These are phyloP conservation scores for Taphrina confusa DNA, from an alignment of 1,139 yeast genomes.

Conservation along the genomic window DNA sequence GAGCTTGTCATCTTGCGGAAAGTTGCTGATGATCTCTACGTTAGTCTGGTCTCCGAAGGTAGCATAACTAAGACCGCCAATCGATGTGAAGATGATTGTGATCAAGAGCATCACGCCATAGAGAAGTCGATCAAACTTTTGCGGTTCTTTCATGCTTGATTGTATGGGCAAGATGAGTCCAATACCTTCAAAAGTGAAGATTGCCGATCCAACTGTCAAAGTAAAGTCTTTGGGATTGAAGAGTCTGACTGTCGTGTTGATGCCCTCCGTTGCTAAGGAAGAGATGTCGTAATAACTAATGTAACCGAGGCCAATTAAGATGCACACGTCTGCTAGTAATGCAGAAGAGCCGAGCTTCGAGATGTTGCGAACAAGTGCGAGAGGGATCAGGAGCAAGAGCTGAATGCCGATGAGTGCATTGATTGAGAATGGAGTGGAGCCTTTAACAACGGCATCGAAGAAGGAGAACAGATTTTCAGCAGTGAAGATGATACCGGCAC, in stretches of 20 bases:
- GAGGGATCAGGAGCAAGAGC: conserved; percentile 69
- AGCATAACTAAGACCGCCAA: conserved; percentile 78
- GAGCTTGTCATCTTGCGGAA: conserved; percentile 68
- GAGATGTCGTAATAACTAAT: conserved; percentile 69
- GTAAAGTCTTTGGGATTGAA: conserved; percentile 61
- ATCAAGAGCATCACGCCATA: conserved; percentile 74
- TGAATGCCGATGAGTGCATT: conserved; percentile 52
- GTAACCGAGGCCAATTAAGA: conserved; percentile 77
- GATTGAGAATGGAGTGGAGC: conserved; percentile 16
- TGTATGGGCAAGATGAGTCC: conserved; percentile 92
- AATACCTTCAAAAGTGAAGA: conserved; percentile 94
- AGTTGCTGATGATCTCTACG: conserved; percentile 82
- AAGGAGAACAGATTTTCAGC: conserved; percentile 77
- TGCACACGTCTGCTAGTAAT: conserved; percentile 81
- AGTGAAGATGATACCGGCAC: conserved; percentile 91
- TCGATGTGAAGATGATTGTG: conserved; percentile 69
- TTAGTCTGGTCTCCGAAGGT: conserved; percentile 81
- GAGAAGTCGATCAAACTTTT: conserved; percentile 68
- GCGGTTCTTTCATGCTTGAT: conserved; percentile 86
- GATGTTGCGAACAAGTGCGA: conserved; percentile 82
- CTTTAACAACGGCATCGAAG: conserved; percentile 47
- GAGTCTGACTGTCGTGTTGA: conserved; percentile 56
- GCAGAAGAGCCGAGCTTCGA: conserved; percentile 90
- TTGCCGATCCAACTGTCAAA: conserved; percentile 60
- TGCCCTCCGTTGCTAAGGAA: conserved; percentile 58